Percentiles rank a stretch among this genome's conserved stretches.
These are phyloP conservation scores for Aphanomyces euteiches DNA, from an alignment of 352 stramenopile species.

Conservation along the genomic window DNA sequence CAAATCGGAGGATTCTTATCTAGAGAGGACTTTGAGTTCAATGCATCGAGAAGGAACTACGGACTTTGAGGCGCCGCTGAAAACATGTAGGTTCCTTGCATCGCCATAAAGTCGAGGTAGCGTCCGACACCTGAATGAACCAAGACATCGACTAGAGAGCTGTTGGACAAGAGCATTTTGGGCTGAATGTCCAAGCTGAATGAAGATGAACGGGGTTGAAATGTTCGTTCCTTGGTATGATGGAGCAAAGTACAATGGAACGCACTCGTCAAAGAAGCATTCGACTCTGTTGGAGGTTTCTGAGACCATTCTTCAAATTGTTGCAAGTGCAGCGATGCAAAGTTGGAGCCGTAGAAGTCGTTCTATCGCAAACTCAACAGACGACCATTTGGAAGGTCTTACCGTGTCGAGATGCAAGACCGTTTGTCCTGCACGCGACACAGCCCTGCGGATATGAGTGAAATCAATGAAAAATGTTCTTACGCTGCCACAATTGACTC, in stretches of 20 bases:
- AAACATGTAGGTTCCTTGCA: slow-evolving; percentile 80
- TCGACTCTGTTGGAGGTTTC: not conserved
- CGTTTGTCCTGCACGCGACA: slow-evolving; percentile 64
- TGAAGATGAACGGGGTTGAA: slow-evolving; percentile 46
- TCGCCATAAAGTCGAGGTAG: slow-evolving; percentile 85
- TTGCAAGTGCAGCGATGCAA: slow-evolving; percentile 58
- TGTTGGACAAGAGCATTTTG: slow-evolving; percentile 74
- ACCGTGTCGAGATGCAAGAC: slow-evolving; percentile 78
- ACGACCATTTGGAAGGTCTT: not conserved
- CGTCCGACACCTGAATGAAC: slow-evolving; percentile 79
- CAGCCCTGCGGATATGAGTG: slow-evolving; percentile 35
- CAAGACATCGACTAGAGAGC: slow-evolving; percentile 73
- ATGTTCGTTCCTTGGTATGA: slow-evolving; percentile 37
- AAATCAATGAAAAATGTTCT: slow-evolving; percentile 20
- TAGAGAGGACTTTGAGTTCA: not conserved
- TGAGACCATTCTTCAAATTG: slow-evolving; percentile 39
- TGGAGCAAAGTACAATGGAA: slow-evolving; percentile 49
- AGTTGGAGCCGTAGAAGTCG: slow-evolving; percentile 81
- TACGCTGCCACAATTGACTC: slow-evolving; percentile 75
- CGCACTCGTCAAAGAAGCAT: slow-evolving; percentile 45
- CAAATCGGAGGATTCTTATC: slow-evolving; percentile 42
- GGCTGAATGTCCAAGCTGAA: slow-evolving; percentile 80
- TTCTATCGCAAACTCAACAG: slow-evolving; percentile 41
- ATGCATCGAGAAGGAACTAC: slow-evolving; percentile 1
- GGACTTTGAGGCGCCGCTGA: slow-evolving; percentile 34